Evolutionary conservation across 108 stramenopile species (phyloP), one percentile per base, ranked within the genome.

Genomic region (Nitzschia sp.): DNA sequence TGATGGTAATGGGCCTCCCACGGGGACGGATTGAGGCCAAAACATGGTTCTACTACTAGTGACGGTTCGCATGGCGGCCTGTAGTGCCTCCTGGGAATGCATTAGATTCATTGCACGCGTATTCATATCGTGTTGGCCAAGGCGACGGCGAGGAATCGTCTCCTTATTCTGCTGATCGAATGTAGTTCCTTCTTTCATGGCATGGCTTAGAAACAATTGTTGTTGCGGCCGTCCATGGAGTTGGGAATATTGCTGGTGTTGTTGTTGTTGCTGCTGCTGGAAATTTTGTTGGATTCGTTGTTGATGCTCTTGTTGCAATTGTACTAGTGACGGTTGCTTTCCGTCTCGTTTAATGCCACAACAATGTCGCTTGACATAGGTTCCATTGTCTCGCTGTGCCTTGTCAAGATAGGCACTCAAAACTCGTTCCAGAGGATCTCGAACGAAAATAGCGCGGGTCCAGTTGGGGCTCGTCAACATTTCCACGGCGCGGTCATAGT

Each of bases 341-440:
- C 24, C 45, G 3, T 35, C 54, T 25, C 25, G 51, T 34, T 42
- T 64, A 19, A 51, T 51, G 4, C 49, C 49, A 42, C 49, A 68
- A 62, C 76, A 71, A 54, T 55, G 58, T 25, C 46, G 28, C n/a
- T 47, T 38, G 15, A 76, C 49, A 31, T 70, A 67, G 6, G 18
- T 21, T 23, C 48, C 57, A 18, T 70, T 55, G 0, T 75, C 60
- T 15, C 64, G 49, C 17, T 46, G 53, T 13, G 59, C 75, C 63
- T 84, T 84, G 64, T 84, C 72, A 67, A 89, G 49, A 77, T 65
- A 89, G 31, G 84, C 81, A 25, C 72, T 75, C 21, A 90, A 46
- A 3, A 82, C 19, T 32, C 88, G 61, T 53, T 86, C 79, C 34
- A 83, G 64, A 0, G 88, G 88, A 73, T 90, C 85, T 11, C 88